Percentiles rank a stretch among this genome's conserved stretches.
phyloP scores from a whole-genome alignment of 768 basidiomycete genomes.

The Panaeolus cyanescens region DNA sequence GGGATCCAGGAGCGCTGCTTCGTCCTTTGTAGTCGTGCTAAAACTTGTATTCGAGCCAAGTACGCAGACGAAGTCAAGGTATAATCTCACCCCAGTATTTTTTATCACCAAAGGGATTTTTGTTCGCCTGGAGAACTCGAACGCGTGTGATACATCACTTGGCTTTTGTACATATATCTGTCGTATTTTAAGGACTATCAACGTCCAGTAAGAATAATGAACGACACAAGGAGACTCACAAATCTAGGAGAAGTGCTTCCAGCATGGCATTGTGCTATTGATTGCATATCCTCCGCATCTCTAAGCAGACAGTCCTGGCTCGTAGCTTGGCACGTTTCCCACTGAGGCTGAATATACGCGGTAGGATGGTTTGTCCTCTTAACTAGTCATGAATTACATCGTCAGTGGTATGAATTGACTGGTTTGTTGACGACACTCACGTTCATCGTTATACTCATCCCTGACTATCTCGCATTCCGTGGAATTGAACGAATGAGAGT shows the following conservation, averaged over 20 bases:
- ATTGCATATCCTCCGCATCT: constrained; percentile 23
- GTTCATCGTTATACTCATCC: constrained; percentile 17
- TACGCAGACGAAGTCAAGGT: neutral
- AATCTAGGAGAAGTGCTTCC: constrained; percentile 31
- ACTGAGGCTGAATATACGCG: constrained; percentile 37
- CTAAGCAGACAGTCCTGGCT: constrained; percentile 39
- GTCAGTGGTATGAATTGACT: too few relatives aligned
- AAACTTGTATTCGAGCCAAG: neutral
- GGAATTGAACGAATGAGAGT: constrained; percentile 12
- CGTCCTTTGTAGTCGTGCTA: constrained; percentile 54
- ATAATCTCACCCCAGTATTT: constrained; percentile 46
- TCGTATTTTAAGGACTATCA: too few relatives aligned
- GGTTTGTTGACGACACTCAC: constrained; percentile 7
- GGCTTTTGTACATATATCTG: constrained; percentile 36
- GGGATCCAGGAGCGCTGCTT: constrained; percentile 43
- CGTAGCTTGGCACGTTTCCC: constrained; percentile 56
- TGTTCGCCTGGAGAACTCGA: constrained; percentile 38
- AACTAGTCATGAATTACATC: constrained; percentile 4
- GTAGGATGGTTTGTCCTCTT: constrained; percentile 11
- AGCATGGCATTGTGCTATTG: constrained; percentile 17
- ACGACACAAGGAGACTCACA: neutral
- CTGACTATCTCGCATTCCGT: constrained; percentile 11
- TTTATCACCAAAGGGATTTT: constrained; percentile 45
- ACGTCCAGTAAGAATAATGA: constrained; percentile 20
- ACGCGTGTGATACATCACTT: constrained; percentile 43